Percentiles rank a stretch among this genome's conserved stretches.
phyloP scores from a whole-genome alignment of 192 early-diverging fungal species.

The Diversispora eburnea region DNA sequence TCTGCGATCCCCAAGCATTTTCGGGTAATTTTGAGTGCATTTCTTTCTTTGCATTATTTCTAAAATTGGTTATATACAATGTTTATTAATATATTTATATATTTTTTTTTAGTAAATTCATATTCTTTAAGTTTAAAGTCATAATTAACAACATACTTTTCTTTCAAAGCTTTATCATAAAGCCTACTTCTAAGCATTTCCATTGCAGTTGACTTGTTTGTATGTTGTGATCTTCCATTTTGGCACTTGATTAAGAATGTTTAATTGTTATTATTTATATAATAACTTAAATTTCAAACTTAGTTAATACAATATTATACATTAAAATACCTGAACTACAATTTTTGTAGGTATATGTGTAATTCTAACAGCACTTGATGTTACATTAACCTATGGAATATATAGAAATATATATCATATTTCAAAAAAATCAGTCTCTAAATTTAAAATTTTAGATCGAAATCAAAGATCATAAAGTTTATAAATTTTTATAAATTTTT shows the following conservation, averaged over 20 bases:
- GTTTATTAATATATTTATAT: not conserved
- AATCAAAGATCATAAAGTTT: too few species aligned
- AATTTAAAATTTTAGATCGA: too few species aligned
- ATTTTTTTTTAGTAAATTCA: not conserved
- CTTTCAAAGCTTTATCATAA: not conserved
- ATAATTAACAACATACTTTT: not conserved
- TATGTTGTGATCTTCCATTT: constrained; percentile 2
- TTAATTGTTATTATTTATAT: too few species aligned
- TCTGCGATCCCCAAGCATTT: constrained; percentile 20
- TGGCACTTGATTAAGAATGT: not conserved
- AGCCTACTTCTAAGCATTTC: not conserved
- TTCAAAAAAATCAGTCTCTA: too few species aligned
- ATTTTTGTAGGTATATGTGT: constrained; percentile 91
- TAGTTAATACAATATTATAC: too few species aligned
- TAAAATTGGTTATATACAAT: not conserved
- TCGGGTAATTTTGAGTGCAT: not conserved
- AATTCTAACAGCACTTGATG: constrained; percentile 88
- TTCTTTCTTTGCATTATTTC: not conserved
- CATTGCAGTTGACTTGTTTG: constrained; percentile 6
- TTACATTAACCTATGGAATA: constrained; percentile 69
- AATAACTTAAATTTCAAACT: too few species aligned
- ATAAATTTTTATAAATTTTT: too few species aligned
- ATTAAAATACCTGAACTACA: constrained; percentile 40
- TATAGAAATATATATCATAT: too few species aligned
- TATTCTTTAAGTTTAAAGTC: too few species aligned